Evolutionary conservation across 2,329 filamentous ascomycete species (phyloP), one percentile per base, ranked within the genome.

Genomic region (Xylariaceae sp.): DNA sequence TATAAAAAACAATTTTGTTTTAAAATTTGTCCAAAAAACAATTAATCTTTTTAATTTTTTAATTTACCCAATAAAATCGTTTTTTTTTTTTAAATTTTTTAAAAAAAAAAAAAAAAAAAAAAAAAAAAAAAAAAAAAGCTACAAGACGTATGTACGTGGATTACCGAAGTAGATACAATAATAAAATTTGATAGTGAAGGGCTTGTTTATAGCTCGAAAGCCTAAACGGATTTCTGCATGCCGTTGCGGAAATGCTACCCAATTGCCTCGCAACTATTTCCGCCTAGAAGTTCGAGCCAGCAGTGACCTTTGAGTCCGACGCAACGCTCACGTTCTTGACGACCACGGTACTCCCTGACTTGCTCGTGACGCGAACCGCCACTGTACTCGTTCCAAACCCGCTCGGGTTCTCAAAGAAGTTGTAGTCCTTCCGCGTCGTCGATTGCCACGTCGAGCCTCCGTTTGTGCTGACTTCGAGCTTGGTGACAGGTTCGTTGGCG

Each of bases 381-480:
- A 87, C 81, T 3, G 68, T 77, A 7, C 74, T 69, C 0, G 75
- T 77, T 0, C 82, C 81, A 61, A 83, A 85, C 0, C 85, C 85
- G 52, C 75, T 73, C 0, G 72, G 52, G 60, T 84, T 77, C 75
- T 87, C 79, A 39, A 87, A 88, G 72, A 78, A 88, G 75, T 87
- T 82, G 67, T 84, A 84, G 23, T 73, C 69, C 50, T 75, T 68
- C 41, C 85, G 75, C 2, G 72, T 75, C 0, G 84, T 86, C n/a
- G 66, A 43, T 67, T 79, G 68, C 84, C 84, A 88, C 11, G 79
- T 81, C 47, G 62, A 75, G 15, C 84, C 84, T 9, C 80, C 77
- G 63, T 88, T 80, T 15, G 76, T 82, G 53, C 80, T 83, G 53
- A 87, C 83, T 60, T 87, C 83, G 20, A 88, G 74, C 58, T 72